These are phyloP conservation scores for Mycogone perniciosa DNA, from an alignment of 2,329 filamentous ascomycete species.

Conservation along the genomic window DNA sequence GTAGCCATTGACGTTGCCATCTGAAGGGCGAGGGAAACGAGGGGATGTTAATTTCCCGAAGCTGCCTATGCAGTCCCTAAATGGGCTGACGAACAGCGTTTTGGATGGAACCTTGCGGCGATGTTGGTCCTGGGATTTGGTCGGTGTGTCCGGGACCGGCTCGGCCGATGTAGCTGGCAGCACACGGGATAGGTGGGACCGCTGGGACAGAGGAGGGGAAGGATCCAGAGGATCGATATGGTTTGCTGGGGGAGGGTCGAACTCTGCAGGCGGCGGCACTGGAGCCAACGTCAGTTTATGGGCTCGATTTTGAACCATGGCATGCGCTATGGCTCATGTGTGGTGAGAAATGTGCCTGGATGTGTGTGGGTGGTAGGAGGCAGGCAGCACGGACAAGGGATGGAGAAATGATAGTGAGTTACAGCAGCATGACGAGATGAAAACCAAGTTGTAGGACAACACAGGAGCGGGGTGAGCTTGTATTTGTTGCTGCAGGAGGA, in stretches of 20 bases:
- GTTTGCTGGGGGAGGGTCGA: conserved; percentile 15
- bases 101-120: conserved; percentile 10
- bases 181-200: conserved; percentile 16
- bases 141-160: background rate
- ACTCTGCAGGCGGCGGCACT: conserved; percentile 19
- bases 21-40: conserved; percentile 25
- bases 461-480: background rate
- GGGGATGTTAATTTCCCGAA: conserved; percentile 19
- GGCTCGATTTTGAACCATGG: conserved; percentile 21
- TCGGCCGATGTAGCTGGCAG: conserved; percentile 12
- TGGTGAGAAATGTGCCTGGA: background rate
- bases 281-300: conserved; percentile 24
- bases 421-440: background rate
- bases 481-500: background rate
- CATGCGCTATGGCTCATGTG: conserved; percentile 6
- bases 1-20: conserved; percentile 33
- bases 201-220: background rate
- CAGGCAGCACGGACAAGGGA: background rate
- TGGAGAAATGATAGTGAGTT: background rate
- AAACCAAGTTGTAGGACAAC: background rate
- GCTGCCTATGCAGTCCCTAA: conserved; percentile 25
- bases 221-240: background rate
- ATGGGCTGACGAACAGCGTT: conserved; percentile 24
- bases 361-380: background rate
- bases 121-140: conserved; percentile 11